Base-by-base conservation (phyloP, 371 early-diverging fungal genomes). In the Mortierella sp. region DNA sequence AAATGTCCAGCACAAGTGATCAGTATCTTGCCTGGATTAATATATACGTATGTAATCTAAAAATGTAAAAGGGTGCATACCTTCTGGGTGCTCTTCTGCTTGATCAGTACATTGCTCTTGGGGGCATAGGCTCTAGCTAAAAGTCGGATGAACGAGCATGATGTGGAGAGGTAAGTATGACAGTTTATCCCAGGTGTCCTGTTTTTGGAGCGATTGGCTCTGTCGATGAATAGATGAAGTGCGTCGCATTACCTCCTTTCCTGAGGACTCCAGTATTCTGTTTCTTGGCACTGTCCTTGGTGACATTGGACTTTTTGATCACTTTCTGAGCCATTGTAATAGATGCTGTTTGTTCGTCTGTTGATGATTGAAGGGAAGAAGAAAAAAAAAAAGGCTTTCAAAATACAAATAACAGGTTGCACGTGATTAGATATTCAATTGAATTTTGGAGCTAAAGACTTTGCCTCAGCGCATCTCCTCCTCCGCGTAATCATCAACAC, bases 121-220 rank as follows among this genome's bases (percentile, higher is more conserved):
- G 89, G 89, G 14, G 89, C 84, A 71, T 86, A 84, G 15, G 72
- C 69, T 64, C 84, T 82, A 28, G 82, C 88, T 88, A 48, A 6
- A 43, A 6, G 21, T n/a, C 43, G 43, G 37, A 37, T n/a, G n/a
- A n/a, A n/a, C n/a, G n/a, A n/a, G 17, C 27, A 30, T 3, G 55
- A 27, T 8, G 2, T 11, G 27, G 6, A 6, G 24, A 17, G 12
- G 21, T 27, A 23, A 21, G 37, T 8, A 15, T 53, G 23, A 2
- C 23, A 24, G 44, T 7, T n/a, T 6, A 24, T 21, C 6, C 23
- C 32, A 24, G 6, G 19, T 14, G 6, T 11, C 32, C 5, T 37
- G 23, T n/a, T 42, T 5, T 11, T 7, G 34, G 7, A 34, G 34
- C 26, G 17, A 28, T 2, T 28, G 17, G 2, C 7, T 27, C 32